These are phyloP conservation scores for Pilaira anomala DNA, from an alignment of 192 early-diverging fungal genomes.

Conservation along the genomic window DNA sequence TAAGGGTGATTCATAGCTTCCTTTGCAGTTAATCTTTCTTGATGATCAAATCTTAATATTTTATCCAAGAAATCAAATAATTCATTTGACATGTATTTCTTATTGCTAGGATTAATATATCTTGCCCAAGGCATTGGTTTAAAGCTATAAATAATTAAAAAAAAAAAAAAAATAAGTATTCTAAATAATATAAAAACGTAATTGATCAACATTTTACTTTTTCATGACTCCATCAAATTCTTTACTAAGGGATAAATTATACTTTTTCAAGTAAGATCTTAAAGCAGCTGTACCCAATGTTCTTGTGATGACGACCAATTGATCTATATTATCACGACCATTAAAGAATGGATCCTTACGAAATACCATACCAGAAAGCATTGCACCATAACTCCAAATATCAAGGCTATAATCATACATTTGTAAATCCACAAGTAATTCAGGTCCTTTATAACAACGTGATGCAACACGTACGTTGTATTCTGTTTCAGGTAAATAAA, in stretches of 20 bases:
- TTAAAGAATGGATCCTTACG: conserved; percentile 99
- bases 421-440: conserved; percentile 95
- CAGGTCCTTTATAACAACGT: conserved; percentile 98
- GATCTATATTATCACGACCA: conserved; percentile 97
- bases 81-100: conserved; percentile 73
- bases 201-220: not conserved
- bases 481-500: conserved; percentile 93
- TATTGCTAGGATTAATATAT: conserved; percentile 83
- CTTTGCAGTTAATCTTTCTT: conserved; percentile 78
- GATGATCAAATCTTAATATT: conserved; percentile 89
- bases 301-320: conserved; percentile 97
- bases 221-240: conserved; percentile 78
- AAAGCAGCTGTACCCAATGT: conserved; percentile 95
- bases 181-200: not conserved
- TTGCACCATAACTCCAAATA: conserved; percentile 99
- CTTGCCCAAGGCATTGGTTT: conserved; percentile 82
- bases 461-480: conserved; percentile 99
- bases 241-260: conserved; percentile 84
- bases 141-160: conserved; percentile 9
- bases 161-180: not conserved
- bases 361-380: conserved; percentile 99
- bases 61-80: conserved; percentile 88
- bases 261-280: conserved; percentile 89
- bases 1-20: conserved; percentile 91
- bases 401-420: conserved; percentile 99